Evolutionary conservation across 768 basidiomycete species (phyloP).

Genomic region (Termitomyces sp.): DNA sequence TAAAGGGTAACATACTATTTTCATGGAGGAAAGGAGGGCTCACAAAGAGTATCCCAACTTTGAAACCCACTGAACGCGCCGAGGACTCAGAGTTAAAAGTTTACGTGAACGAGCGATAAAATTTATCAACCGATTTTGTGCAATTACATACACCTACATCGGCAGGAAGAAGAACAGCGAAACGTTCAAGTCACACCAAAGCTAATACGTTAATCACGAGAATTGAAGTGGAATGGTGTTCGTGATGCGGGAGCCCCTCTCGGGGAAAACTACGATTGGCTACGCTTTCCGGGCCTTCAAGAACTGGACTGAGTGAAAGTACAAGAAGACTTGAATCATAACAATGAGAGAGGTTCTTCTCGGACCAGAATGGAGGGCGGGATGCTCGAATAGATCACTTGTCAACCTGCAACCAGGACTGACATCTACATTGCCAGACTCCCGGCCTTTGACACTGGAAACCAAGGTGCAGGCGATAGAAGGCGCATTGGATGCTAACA

Average conservation of each 20-base stretch:
- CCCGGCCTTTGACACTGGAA: neutral
- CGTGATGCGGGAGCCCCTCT: neutral
- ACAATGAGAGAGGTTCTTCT: too few species aligned
- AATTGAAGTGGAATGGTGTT: neutral
- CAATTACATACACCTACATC: neutral
- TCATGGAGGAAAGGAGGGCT: neutral
- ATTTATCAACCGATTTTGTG: neutral
- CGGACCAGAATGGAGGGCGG: too few species aligned
- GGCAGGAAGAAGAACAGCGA: neutral
- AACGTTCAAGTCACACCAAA: neutral
- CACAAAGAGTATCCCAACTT: neutral
- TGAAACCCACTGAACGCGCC: neutral
- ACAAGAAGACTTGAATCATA: too few species aligned
- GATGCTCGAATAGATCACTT: too few species aligned
- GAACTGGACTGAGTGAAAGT: too few species aligned
- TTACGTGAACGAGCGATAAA: neutral
- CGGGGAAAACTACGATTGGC: too few species aligned
- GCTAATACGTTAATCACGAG: neutral
- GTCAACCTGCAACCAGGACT: too few species aligned
- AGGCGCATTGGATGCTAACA: too few species aligned
- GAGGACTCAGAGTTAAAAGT: neutral
- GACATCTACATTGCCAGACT: too few species aligned
- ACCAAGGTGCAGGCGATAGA: neutral
- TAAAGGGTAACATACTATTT: neutral
- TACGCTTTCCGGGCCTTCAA: too few species aligned